Percentiles rank a stretch among this genome's conserved stretches.
Conservation (phyloP, 805 yeast species). For the Zygotorulaspora florentina region DNA sequence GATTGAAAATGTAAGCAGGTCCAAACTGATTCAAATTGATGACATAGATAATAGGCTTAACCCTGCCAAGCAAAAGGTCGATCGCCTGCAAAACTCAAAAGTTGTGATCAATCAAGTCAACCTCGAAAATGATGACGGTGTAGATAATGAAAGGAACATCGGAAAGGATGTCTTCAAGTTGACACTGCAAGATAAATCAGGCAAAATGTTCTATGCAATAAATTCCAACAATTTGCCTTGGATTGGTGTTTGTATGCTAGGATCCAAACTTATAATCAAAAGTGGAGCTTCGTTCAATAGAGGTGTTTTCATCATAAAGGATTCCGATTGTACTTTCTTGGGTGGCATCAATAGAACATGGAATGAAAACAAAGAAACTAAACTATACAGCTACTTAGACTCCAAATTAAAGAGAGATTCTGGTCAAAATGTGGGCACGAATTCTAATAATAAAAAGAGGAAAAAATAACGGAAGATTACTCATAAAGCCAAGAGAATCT, state of each 20-base stretch:
- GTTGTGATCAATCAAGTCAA: constrained; percentile 47
- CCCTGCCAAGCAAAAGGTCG: constrained; percentile 57
- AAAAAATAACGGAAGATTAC: constrained; percentile 8
- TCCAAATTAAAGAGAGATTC: constrained; percentile 23
- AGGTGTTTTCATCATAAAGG: constrained; percentile 41
- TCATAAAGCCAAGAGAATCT: constrained; percentile 39
- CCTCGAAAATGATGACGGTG: constrained; percentile 38
- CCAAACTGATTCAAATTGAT: constrained; percentile 52
- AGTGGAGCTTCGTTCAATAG: constrained; percentile 45
- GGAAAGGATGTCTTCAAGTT: constrained; percentile 44
- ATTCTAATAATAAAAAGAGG: constrained; percentile 14
- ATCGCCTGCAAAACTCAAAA: constrained; percentile 39
- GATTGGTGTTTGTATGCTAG: constrained; percentile 47
- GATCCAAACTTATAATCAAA: constrained; percentile 53
- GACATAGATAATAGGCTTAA: constrained; percentile 49
- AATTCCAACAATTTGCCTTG: constrained; percentile 53
- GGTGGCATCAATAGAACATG: constrained; percentile 40
- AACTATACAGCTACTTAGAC: constrained; percentile 31
- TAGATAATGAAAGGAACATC: constrained; percentile 3
- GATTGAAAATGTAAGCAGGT: constrained; percentile 49
- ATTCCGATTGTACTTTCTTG: constrained; percentile 30
- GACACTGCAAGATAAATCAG: constrained; percentile 50
- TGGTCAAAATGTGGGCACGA: constrained; percentile 3
- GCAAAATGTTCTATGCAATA: constrained; percentile 52
- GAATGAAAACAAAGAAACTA: constrained; percentile 36